These are phyloP conservation scores for Oenanthe sinensis DNA, from an alignment of 129 eudicot species.

Conservation along the genomic window DNA sequence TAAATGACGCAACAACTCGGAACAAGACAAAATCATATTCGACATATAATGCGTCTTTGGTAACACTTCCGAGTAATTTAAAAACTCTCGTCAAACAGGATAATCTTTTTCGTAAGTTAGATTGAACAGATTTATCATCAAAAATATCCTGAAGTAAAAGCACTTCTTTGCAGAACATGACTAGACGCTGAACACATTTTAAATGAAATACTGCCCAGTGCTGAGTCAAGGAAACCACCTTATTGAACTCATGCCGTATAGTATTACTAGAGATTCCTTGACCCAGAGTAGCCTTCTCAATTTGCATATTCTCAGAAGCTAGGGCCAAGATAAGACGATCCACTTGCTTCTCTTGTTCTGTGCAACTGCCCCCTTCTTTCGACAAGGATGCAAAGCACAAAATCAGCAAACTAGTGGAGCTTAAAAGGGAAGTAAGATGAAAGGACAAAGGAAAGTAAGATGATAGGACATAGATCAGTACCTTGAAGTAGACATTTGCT, in stretches of 20 bases:
- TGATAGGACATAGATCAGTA: slow-evolving; percentile 18
- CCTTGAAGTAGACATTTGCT: slow-evolving; percentile 64
- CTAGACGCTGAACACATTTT: slow-evolving; percentile 63
- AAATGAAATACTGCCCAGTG: slow-evolving; percentile 76
- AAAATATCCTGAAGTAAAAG: slow-evolving; percentile 32
- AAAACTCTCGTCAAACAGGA: slow-evolving; percentile 51
- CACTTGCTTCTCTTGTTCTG: slow-evolving; percentile 53
- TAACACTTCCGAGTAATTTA: slow-evolving; percentile 58
- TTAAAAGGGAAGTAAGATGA: slow-evolving; percentile 12
- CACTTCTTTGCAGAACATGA: slow-evolving; percentile 37
- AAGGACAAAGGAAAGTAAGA: neutral
- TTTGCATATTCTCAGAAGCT: slow-evolving; percentile 52
- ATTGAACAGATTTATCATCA: slow-evolving; percentile 53
- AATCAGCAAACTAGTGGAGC: slow-evolving; percentile 11
- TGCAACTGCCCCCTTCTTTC: slow-evolving; percentile 55
- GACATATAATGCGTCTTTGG: slow-evolving; percentile 45
- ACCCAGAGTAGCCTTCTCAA: slow-evolving; percentile 31
- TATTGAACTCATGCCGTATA: slow-evolving; percentile 35
- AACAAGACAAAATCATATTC: slow-evolving; percentile 45
- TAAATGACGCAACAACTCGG: slow-evolving; percentile 52
- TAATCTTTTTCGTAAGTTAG: slow-evolving; percentile 48
- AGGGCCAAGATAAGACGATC: slow-evolving; percentile 62
- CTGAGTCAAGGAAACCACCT: slow-evolving; percentile 49
- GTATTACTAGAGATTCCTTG: slow-evolving; percentile 26
- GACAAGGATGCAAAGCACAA: slow-evolving; percentile 19